Conservation (phyloP, 805 yeast genomes). For the Cyberlindnera xishuangbannaensis region DNA sequence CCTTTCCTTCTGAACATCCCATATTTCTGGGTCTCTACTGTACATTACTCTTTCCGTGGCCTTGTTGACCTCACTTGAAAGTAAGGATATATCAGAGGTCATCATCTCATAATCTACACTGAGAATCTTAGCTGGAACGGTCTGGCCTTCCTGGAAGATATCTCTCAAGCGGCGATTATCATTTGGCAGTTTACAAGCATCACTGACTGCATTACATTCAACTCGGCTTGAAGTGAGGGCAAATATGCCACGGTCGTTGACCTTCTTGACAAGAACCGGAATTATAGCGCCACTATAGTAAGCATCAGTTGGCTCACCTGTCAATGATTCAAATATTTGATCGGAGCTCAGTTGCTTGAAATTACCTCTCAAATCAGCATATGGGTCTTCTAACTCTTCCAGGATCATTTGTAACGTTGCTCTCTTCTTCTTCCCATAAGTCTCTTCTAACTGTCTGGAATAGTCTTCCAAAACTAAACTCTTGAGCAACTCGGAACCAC, state of each 20-base stretch:
- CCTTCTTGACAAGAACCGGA: conserved; percentile 68
- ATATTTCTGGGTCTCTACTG: conserved; percentile 53
- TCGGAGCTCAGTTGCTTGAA: conserved; percentile 58
- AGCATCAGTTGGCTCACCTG: conserved; percentile 75
- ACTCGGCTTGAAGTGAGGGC: conserved; percentile 55
- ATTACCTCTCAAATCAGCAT: conserved; percentile 75
- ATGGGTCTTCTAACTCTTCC: conserved; percentile 82
- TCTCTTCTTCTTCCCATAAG: conserved; percentile 66
- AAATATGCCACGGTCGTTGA: conserved; percentile 39
- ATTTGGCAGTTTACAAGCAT: conserved; percentile 36
- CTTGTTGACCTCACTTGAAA: conserved; percentile 55
- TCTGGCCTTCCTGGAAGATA: conserved; percentile 59
- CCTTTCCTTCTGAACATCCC: conserved; percentile 77
- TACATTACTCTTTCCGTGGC: conserved; percentile 31
- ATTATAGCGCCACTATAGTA: conserved; percentile 65
- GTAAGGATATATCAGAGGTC: conserved; percentile 66
- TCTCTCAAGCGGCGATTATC: conserved; percentile 33
- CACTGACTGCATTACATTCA: conserved; percentile 46
- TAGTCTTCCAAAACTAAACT: conserved; percentile 87
- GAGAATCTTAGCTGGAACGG: conserved; percentile 76
- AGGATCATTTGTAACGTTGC: conserved; percentile 79
- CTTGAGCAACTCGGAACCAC: conserved; percentile 63
- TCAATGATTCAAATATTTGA: conserved; percentile 82
- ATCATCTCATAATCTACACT: conserved; percentile 70
- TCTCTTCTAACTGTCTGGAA: conserved; percentile 78